These are phyloP conservation scores for Moesziomyces globuligerus DNA, from an alignment of 1,284 basidiomycete genomes.

Conservation along the genomic window DNA sequence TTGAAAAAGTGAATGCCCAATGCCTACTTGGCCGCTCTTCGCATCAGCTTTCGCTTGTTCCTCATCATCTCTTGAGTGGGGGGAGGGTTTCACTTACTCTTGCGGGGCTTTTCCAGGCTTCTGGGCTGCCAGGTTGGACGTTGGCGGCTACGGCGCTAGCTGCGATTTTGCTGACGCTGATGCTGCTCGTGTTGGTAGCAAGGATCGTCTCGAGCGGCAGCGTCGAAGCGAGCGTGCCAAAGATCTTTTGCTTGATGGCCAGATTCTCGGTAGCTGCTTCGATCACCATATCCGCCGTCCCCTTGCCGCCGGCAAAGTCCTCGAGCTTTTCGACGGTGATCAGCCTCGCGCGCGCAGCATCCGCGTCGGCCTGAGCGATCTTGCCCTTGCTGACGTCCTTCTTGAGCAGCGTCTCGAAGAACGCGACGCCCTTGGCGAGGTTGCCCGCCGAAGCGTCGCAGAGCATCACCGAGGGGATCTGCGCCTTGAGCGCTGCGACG, in stretches of 20 bases:
- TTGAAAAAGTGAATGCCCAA: conserved; percentile 91
- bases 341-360: conserved; percentile 73
- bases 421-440: conserved; percentile 76
- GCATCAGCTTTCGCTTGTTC: too few relatives aligned
- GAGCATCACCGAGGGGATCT: conserved; percentile 42
- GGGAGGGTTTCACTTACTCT: conserved; percentile 26
- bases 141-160: conserved; percentile 68
- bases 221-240: conserved; percentile 76
- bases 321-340: conserved; percentile 40
- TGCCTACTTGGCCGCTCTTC: too few relatives aligned
- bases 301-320: conserved; percentile 66
- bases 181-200: conserved; percentile 92
- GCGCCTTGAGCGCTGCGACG: conserved; percentile 74
- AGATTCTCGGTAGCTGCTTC: conserved; percentile 93
- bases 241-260: conserved; percentile 81
- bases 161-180: conserved; percentile 93
- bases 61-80: background rate
- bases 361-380: conserved; percentile 76
- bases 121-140: conserved; percentile 50
- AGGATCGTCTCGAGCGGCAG: conserved; percentile 81
- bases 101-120: conserved; percentile 47
- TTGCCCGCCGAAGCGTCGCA: conserved; percentile 70
- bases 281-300: conserved; percentile 86
- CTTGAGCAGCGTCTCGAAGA: conserved; percentile 78
- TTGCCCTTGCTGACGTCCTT: conserved; percentile 88